Evolutionary conservation across 1,284 basidiomycete genomes (phyloP), one percentile per base, ranked within the genome.

Genomic region (Ustilago hordei): DNA sequence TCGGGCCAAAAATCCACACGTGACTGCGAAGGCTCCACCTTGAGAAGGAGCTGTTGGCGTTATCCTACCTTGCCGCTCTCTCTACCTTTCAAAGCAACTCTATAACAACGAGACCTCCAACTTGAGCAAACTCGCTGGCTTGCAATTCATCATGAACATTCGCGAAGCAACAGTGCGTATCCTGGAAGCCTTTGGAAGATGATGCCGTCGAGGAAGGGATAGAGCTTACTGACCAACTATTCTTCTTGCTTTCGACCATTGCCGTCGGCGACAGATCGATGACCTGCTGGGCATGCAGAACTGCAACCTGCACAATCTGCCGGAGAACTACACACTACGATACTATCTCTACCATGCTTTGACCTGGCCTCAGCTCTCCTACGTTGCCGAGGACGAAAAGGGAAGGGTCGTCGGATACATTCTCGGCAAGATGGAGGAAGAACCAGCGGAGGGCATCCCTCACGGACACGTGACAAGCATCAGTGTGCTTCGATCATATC

Each of bases 351-450:
- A 94, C 86, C 94, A 96, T 84, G 89, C 91, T 8, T 87, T 95
- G 82, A 94, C 92, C 9, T 98, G 95, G 95, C 95, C 95, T 1
- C 92, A 94, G 77, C 89, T 98, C 28, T 96, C 94, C 3, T 98
- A 93, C 85, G 94, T 98, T 19, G 95, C 95, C 0, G 94, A 96
- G 84, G 94, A 96, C 82, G 90, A 91, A 69, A 91, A 91, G 82
- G 94, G 95, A 0, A 89, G 93, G 57, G 92, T 98, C 55, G 94
- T 98, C 1, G 95, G 95, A 28, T 98, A 98, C 86, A 95, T 98
- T 31, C 88, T 98, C 12, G 94, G 93, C 0, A 96, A 96, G 86
- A 95, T 98, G 95, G 84, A 85, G 50, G 84, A 85, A 64, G 83
- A 85, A 53, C 84, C 84, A 5, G 67, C 73, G n/a, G 82, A 86